phyloP scores from a whole-genome alignment of 345 rosid species.

The Excoecaria agallocha region DNA sequence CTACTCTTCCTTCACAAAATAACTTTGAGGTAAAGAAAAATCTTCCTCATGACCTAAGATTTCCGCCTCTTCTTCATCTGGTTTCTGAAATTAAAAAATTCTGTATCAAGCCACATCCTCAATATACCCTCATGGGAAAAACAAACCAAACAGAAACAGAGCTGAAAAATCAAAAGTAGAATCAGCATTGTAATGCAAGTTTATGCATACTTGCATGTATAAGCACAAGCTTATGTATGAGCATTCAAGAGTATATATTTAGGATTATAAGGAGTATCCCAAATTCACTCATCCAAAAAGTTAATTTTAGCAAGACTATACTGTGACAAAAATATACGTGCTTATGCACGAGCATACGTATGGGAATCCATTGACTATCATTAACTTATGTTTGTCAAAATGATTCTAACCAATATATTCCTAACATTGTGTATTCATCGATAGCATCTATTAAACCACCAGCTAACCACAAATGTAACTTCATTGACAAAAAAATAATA shows the following conservation, averaged over 20 bases:
- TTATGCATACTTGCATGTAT: too few relatives aligned
- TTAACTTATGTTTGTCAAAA: not conserved
- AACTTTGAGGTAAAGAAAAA: conserved; percentile 78
- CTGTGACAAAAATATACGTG: not conserved
- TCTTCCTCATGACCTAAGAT: conserved; percentile 86
- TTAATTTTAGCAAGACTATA: not conserved
- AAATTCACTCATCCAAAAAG: not conserved
- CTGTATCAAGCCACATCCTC: not conserved
- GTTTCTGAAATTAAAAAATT: conserved; percentile 49
- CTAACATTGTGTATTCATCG: not conserved
- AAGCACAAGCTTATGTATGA: too few relatives aligned
- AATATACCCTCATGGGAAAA: not conserved
- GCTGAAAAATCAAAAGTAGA: not conserved
- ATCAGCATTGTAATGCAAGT: not conserved
- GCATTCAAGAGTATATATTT: too few relatives aligned
- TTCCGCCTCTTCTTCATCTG: conserved; percentile 84
- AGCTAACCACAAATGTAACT: not conserved
- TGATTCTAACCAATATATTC: not conserved
- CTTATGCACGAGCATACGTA: not conserved
- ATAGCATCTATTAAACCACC: not conserved
- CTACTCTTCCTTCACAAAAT: conserved; percentile 74
- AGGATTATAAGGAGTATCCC: not conserved
- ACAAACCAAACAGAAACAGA: not conserved
- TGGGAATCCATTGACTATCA: not conserved
- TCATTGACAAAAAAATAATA: not conserved